These are phyloP conservation scores for Filobasidium uniguttulatum DNA, from an alignment of 1,284 basidiomycete genomes.

Conservation along the genomic window DNA sequence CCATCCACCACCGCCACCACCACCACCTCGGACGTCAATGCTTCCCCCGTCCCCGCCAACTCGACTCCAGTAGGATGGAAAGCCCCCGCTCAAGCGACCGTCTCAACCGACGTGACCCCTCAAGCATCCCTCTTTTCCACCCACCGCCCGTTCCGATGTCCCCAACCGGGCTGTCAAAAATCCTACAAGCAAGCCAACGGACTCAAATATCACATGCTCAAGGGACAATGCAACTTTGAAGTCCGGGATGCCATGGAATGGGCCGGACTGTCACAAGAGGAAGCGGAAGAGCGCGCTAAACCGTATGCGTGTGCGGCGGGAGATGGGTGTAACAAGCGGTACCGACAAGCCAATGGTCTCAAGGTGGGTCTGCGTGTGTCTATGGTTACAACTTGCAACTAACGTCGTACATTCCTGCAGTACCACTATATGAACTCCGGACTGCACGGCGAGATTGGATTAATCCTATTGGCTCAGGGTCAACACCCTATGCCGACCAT, in stretches of 20 bases:
- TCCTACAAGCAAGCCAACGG: conserved; percentile 95
- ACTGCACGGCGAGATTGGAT: conserved; percentile 77
- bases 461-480: conserved; percentile 68
- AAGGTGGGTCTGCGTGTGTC: conserved; percentile 36
- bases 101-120: conserved; percentile 14
- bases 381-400: neutral
- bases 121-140: conserved; percentile 38
- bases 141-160: conserved; percentile 87
- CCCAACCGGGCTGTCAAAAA: conserved; percentile 95
- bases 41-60: conserved; percentile 6
- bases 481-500: conserved; percentile 45
- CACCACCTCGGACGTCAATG: conserved; percentile 1
- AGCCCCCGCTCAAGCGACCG: conserved; percentile 2
- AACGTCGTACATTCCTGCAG: conserved; percentile 15
- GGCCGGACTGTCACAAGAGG: conserved; percentile 61
- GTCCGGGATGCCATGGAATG: conserved; percentile 55
- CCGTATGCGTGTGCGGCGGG: conserved; percentile 80
- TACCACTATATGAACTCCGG: conserved; percentile 97
- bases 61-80: conserved; percentile 10
- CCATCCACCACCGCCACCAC: conserved; percentile 2
- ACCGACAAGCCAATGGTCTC: conserved; percentile 97
- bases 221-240: conserved; percentile 73
- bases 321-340: conserved; percentile 73
- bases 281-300: conserved; percentile 62
- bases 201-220: conserved; percentile 46